Percentiles rank a stretch among this genome's conserved stretches.
Evolutionary conservation across 1,139 yeast species (phyloP).

Genomic region (Pichia sp.): DNA sequence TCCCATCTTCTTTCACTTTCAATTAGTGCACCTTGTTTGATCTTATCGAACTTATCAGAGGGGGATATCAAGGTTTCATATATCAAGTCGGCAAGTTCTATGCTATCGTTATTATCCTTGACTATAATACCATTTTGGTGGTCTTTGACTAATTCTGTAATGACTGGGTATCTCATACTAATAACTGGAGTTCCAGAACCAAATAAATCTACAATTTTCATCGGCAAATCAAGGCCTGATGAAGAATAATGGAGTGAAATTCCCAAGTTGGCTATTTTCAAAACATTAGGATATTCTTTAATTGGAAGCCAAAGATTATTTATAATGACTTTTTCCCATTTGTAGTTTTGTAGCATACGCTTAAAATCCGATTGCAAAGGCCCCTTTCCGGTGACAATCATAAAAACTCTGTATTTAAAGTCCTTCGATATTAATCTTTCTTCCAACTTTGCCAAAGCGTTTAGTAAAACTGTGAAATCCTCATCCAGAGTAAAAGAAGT

Average conservation of each 20-base stretch:
- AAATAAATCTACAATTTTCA: slow-evolving; percentile 94
- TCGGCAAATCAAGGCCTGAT: slow-evolving; percentile 90
- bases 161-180: slow-evolving; percentile 67
- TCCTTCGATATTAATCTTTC: slow-evolving; percentile 18
- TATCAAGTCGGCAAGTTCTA: slow-evolving; percentile 46
- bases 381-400: slow-evolving; percentile 91
- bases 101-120: slow-evolving; percentile 27
- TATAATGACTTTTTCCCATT: slow-evolving; percentile 40
- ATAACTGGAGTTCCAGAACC: slow-evolving; percentile 95
- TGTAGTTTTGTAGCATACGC: slow-evolving; percentile 34
- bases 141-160: slow-evolving; percentile 49
- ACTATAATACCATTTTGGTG: slow-evolving; percentile 38
- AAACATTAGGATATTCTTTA: slow-evolving; percentile 71
- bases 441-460: slow-evolving; percentile 61
- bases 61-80: slow-evolving; percentile 31
- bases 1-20: slow-evolving; percentile 73
- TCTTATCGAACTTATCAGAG: slow-evolving; percentile 19
- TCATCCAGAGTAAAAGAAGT: slow-evolving; percentile 97
- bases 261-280: slow-evolving; percentile 79
- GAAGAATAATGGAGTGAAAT: slow-evolving; percentile 87
- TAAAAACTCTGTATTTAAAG: slow-evolving; percentile 42
- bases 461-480: slow-evolving; percentile 62
- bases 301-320: slow-evolving; percentile 68
- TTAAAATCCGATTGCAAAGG: slow-evolving; percentile 55
- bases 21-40: slow-evolving; percentile 59